Evolutionary conservation across 129 eudicot genomes (phyloP), one percentile per base, ranked within the genome.

Genomic region (Flaveria brownii): DNA sequence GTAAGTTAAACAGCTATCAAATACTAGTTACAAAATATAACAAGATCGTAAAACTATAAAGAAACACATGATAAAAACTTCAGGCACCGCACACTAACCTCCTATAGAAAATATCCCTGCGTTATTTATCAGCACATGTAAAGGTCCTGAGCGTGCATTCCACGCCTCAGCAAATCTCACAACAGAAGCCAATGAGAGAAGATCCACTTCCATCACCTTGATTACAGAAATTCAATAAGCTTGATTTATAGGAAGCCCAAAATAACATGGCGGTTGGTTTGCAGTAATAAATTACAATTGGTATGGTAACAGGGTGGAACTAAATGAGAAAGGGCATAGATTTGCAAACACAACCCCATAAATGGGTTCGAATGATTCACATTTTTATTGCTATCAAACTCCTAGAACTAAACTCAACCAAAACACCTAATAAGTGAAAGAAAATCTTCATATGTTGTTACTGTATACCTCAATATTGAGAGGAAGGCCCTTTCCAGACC

Each of bases 81-180:
- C 15, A 63, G 47, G 39, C 73, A 67, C 20, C 65, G 69, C 25
- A 63, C 59, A 66, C 92, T 70, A 66, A 90, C 98, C 98, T 79
- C 98, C 97, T 43, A 94, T 88, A 25, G 96, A 86, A 87, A 91
- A 94, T 66, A 94, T 94, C 66, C 98, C 98, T 0, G 98, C 98
- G 39, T 94, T 94, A 52, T 94, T 91, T 50, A 94, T 94, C 83
- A 94, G 89, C 75, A 82, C 98, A 73, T 91, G 88, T 77, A 91
- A 78, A 74, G 97, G 98, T 67, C 85, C 93, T 70, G 81, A 78
- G 42, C 96, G 97, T 73, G 97, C 87, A 91, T 94, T 94, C 96
- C 93, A 94, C 68, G 91, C 86, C 79, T 89, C 89, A 8, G 98
- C 78, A 77, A 94, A 94, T 69, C 83, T 88, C 42, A 72, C 96